Evolutionary conservation across 2,329 filamentous ascomycete species (phyloP), one percentile per base, ranked within the genome.

Genomic region (Calonectria honghensis): DNA sequence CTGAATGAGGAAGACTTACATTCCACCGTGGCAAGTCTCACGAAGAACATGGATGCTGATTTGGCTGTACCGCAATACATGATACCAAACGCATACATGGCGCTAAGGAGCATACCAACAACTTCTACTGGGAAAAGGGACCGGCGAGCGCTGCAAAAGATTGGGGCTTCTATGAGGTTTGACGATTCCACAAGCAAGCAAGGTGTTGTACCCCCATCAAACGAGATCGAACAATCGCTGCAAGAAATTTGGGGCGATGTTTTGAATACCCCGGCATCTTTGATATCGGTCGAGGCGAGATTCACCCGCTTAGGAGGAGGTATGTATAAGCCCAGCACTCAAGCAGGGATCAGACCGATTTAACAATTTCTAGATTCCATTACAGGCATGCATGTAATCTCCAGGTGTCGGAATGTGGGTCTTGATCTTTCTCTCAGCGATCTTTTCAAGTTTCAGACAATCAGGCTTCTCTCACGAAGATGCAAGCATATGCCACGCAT

Each of bases 31-130:
- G 57, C 57, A 63, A 63, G 57, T 39, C 37, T 63, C 35, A 63
- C 57, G 24, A 37, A 39, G 57, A 39, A 63, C 37, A 41, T 63
- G 5, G 57, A 63, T 29, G 57, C 57, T 39, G 37, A 67, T 32
- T 27, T 29, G n/a, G 16, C 37, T 68, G 31, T 78, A 50, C 72
- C 73, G 35, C 39, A 68, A 24, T 69, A 77, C 70, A 79, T 79
- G 78, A 66, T 78, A 24, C 78, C 78, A 32, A 64, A 63, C 35
- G 52, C 73, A 27, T 78, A 57, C 41, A 45, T 79, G 20, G 63
- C 76, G 20, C 37, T 78, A 16, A 50, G 45, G 24, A 35, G 68
- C 24, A 68, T 77, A 20, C 78, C 78, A 11, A 45, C 57, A 24
- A 77, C 68, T 27, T 32, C 54, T 35, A 70, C 73, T 11, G 75